Base-by-base conservation (phyloP, 2,329 filamentous ascomycete genomes). In the Cordyceps militaris region DNA sequence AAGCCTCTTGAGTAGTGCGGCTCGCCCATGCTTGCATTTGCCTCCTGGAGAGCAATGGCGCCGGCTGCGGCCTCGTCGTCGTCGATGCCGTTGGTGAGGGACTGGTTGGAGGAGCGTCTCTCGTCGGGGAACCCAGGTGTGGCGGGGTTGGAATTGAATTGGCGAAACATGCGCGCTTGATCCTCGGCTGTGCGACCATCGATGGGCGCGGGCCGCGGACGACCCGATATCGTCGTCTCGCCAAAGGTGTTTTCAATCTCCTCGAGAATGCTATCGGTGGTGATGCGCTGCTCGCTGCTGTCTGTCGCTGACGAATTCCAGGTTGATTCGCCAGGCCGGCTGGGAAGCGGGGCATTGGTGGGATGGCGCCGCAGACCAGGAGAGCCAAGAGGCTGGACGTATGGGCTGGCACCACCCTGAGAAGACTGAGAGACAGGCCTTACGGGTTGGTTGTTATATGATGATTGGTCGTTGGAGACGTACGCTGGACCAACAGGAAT, bases 51-150 rank as follows among this genome's bases (percentile, higher is more conserved):
- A 63, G 91, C 91, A 67, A 89, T 82, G 53, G 95, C 75, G 16
- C 94, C 93, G 60, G 90, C 90, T 40, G 88, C 86, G 21, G 88
- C 93, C 70, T 97, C 93, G 51, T 95, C 91, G 56, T 93, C 88
- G 13, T 79, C 79, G 38, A 40, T 30, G 21, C 36, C 48, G 34
- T 59, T 49, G 36, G 28, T 32, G 38, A 49, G 50, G 4, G 57
- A 49, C 30, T 52, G 53, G 6, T 47, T 64, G 19, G 61, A 61
- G 10, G 62, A 59, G 50, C 65, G 64, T 52, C 63, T 64, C 10
- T 61, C 62, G 7, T 61, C 60, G n/a, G 64, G 21, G 14, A 62
- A 63, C 5, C 64, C 66, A 34, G 68, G 67, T 16, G 77, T 81
- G n/a, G 75, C 79, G 7, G 76, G 76, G 32, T 69, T 75, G 1